Evolutionary conservation across 176 grass and related monocot genomes (phyloP).

Genomic region (Cocos nucifera): DNA sequence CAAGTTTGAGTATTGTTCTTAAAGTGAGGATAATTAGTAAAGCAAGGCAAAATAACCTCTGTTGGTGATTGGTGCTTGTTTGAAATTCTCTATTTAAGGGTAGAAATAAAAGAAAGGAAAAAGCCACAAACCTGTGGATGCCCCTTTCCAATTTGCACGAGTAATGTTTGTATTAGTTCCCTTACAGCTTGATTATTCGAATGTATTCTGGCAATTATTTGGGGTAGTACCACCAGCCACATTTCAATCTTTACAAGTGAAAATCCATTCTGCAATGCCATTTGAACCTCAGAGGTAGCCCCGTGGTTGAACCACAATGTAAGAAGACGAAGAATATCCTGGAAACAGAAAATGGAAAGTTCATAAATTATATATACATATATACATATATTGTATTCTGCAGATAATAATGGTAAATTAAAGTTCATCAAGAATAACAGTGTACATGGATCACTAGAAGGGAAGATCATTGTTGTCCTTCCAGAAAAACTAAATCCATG

Average conservation of each 20-base stretch:
- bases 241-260: constrained; percentile 94
- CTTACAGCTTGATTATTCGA: constrained; percentile 83
- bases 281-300: constrained; percentile 74
- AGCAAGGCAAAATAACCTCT: too few relatives aligned
- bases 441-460: too few relatives aligned
- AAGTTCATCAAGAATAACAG: too few relatives aligned
- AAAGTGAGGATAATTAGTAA: too few relatives aligned
- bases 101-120: constrained; percentile 4
- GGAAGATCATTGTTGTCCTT: too few relatives aligned
- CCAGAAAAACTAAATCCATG: too few relatives aligned
- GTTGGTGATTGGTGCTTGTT: too few relatives aligned
- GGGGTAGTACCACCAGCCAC: constrained; percentile 95
- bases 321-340: constrained; percentile 96
- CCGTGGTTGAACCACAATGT: constrained; percentile 98
- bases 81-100: too few relatives aligned
- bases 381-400: not conserved
- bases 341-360: constrained; percentile 29
- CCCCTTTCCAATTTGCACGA: constrained; percentile 81
- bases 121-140: constrained; percentile 70
- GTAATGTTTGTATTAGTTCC: constrained; percentile 91
- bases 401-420: too few relatives aligned
- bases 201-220: constrained; percentile 99
- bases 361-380: too few relatives aligned
- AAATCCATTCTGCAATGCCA: constrained; percentile 84
- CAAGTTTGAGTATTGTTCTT: too few relatives aligned